These are phyloP conservation scores for Uromyces viciae-fabae DNA, from an alignment of 1,284 basidiomycete species.

Conservation along the genomic window DNA sequence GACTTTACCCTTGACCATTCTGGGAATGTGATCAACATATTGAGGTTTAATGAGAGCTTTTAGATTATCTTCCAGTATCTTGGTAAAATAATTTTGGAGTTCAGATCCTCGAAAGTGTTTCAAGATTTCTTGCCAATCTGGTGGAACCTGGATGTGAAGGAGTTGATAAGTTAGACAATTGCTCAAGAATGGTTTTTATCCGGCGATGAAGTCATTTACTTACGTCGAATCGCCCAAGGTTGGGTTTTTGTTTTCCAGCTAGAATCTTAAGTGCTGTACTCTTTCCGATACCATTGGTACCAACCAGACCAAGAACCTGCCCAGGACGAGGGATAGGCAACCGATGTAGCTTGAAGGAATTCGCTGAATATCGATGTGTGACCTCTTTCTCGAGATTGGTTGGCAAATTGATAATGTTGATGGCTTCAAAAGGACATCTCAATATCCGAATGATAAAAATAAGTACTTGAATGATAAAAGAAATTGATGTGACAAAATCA, in stretches of 20 bases:
- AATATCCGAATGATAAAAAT: not conserved
- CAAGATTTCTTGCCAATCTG: slow-evolving; percentile 94
- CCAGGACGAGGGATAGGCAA: slow-evolving; percentile 90
- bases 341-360: slow-evolving; percentile 95
- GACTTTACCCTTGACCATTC: slow-evolving; percentile 83
- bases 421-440: slow-evolving; percentile 95
- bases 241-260: slow-evolving; percentile 90
- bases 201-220: slow-evolving; percentile 52
- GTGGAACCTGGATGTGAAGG: slow-evolving; percentile 64
- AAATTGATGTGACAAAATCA: slow-evolving; percentile 53
- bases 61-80: slow-evolving; percentile 94
- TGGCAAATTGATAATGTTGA: slow-evolving; percentile 92
- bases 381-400: slow-evolving; percentile 90
- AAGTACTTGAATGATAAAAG: slow-evolving; percentile 31
- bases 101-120: slow-evolving; percentile 96
- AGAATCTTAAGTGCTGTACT: slow-evolving; percentile 92
- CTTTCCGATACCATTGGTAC: slow-evolving; percentile 98
- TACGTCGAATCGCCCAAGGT: slow-evolving; percentile 82
- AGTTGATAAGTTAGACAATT: not conserved
- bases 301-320: slow-evolving; percentile 90
- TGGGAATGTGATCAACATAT: slow-evolving; percentile 96
- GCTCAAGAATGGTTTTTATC: not conserved
- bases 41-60: slow-evolving; percentile 98
- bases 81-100: slow-evolving; percentile 96
- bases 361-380: slow-evolving; percentile 93